Conservation (phyloP, 345 rosid genomes). For the Litchi chinensis region DNA sequence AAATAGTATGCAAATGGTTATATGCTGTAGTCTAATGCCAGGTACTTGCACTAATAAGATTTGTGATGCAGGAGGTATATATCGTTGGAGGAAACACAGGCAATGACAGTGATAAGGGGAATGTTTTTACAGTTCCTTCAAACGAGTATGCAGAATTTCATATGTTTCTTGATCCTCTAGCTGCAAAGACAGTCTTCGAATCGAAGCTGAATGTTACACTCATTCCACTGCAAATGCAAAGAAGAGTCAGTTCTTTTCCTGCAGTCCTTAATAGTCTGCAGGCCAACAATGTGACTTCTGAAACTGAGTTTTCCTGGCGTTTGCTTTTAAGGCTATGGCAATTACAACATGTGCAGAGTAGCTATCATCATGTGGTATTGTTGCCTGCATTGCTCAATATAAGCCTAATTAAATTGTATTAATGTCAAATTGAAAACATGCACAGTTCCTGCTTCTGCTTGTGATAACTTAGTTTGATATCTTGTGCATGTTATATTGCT, state of each 20-base stretch:
- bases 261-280: slow-evolving; percentile 33
- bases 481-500: background rate
- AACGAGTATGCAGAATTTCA: slow-evolving; percentile 73
- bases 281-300: slow-evolving; percentile 45
- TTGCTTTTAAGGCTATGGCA: slow-evolving; percentile 54
- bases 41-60: background rate
- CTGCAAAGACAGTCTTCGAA: slow-evolving; percentile 69
- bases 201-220: slow-evolving; percentile 67
- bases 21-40: background rate
- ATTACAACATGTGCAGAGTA: slow-evolving; percentile 44
- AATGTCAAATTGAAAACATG: background rate
- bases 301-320: slow-evolving; percentile 47
- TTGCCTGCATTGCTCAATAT: too few relatives aligned
- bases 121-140: slow-evolving; percentile 49
- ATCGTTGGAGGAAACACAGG: slow-evolving; percentile 84
- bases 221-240: slow-evolving; percentile 66
- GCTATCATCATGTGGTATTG: slow-evolving; percentile 67
- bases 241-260: slow-evolving; percentile 45
- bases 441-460: background rate
- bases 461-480: background rate
- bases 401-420: too few relatives aligned
- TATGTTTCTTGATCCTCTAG: slow-evolving; percentile 86
- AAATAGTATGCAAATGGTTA: background rate
- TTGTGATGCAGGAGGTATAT: slow-evolving; percentile 57
- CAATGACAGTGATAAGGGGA: slow-evolving; percentile 48